Evolutionary conservation across 1,284 basidiomycete species (phyloP).

Genomic region (Ustilago curta): DNA sequence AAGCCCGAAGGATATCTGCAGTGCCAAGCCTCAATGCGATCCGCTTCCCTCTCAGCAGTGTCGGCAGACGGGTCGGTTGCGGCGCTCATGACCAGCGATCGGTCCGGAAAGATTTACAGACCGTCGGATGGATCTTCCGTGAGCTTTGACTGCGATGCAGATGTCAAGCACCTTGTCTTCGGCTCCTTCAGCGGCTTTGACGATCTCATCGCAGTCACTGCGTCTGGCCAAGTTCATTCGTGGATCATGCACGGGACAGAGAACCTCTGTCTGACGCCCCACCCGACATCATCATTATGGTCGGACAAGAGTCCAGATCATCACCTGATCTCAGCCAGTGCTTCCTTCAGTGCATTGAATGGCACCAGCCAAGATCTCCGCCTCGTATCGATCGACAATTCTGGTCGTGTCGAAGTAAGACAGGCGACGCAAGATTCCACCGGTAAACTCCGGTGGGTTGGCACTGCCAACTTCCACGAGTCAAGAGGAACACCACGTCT

Average conservation of each 20-base stretch:
- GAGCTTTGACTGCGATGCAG: conserved; percentile 13
- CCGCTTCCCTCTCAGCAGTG: not conserved
- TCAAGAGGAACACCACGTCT: not conserved
- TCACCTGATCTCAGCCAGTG: conserved; percentile 12
- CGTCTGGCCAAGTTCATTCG: conserved; percentile 5
- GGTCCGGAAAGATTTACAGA: conserved; percentile 10
- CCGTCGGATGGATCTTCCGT: conserved; percentile 3
- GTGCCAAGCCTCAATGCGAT: not conserved
- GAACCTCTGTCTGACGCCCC: not conserved
- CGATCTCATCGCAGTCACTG: conserved; percentile 12
- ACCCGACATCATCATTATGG: not conserved
- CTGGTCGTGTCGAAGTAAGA: conserved; percentile 14
- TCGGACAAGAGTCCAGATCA: not conserved
- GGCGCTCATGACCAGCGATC: conserved; percentile 6
- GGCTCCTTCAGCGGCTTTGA: conserved; percentile 1
- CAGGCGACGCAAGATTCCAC: not conserved
- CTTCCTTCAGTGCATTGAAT: not conserved
- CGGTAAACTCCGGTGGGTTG: conserved; percentile 12
- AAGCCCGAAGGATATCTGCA: conserved; percentile 12
- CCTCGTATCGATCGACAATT: conserved; percentile 17
- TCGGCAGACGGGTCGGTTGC: conserved; percentile 20
- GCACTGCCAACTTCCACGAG: conserved; percentile 4
- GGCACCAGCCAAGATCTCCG: conserved; percentile 2
- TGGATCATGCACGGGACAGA: conserved; percentile 16
- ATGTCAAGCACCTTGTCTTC: conserved; percentile 12